Evolutionary conservation across 139 green algal genomes (phyloP), one percentile per base, ranked within the genome.

Genomic region (Zygnema circumcarinatum): DNA sequence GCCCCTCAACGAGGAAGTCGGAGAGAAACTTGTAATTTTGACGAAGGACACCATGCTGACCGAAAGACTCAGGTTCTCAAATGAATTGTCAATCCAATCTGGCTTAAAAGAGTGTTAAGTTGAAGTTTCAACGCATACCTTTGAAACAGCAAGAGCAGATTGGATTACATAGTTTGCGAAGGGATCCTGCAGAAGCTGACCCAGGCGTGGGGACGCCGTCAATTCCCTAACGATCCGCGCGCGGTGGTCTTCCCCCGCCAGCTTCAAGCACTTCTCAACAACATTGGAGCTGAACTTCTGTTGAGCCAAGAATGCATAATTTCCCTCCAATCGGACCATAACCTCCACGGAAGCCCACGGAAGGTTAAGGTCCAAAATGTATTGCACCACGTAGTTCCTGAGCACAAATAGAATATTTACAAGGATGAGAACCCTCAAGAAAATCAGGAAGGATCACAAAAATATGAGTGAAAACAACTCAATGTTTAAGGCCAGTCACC

Each of bases 251-350:
- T 96, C 93, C 16, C 91, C 91, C n/a, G 67, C 69, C 20, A 98
- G 94, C 94, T 99, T 99, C 21, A 99, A 92, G 93, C 96, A 98
- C 93, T 98, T 98, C 92, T 99, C 97, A 29, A 99, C 97, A 38
- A 99, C 97, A 88, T 99, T 99, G 84, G 92, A 96, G 68, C 87
- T 95, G 92, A 99, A 99, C 94, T 99, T 99, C 89, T 99, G 97
- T 82, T 95, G 94, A 67, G 93, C 92, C 69, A 99, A 95, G 72
- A 96, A 92, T 25, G 93, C 79, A 88, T 96, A 98, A 87, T 96
- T 92, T 25, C 96, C 96, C 31, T 83, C 73, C 53, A 99, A 93
- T 54, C 92, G 86, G 41, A 68, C 83, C 92, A 98, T 96, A 67
- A 99, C 94, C 36, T 93, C 83, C 0, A 84, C 88, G 47, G 86